Evolutionary conservation across 2,329 filamentous ascomycete species (phyloP), one percentile per base, ranked within the genome.

Genomic region (Trichoderma gracile): DNA sequence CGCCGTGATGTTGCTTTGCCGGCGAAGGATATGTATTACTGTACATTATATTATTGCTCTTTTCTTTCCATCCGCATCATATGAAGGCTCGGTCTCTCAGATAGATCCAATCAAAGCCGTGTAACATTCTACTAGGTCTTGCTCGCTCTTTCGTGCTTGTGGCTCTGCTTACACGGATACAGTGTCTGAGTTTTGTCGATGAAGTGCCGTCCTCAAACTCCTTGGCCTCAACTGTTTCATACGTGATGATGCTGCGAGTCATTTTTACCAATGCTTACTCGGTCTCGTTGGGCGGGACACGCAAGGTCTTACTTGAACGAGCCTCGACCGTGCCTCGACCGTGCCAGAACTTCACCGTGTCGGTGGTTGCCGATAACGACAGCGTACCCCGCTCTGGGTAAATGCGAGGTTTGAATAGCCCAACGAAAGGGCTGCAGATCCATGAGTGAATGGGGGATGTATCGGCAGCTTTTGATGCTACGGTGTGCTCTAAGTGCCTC

Each of bases 21-120:
- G 63, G 63, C 58, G 67, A 65, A 64, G 52, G 61, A 68, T 54
- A 72, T 75, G 72, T 73, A 74, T 66, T 69, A 72, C 67, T 75
- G 71, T 75, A 75, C 67, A 60, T 74, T 64, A 68, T 71, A 45
- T 42, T 63, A 10, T 70, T 62, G 52, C 45, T 45, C 3, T 23
- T 33, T 33, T n/a, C 52, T 66, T 64, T 50, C 17, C 30, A 10
- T 2, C 30, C 19, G 21, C 21, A 66, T 33, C 55, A 65, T 61
- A 33, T 42, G 63, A 55, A 63, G 60, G 60, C 60, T 66, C 21
- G 46, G 60, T 53, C 53, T 66, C 63, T 65, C 8, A 55, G 49
- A 60, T 66, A 64, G 64, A 66, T 64, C 60, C 54, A 66, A 66
- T 66, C 19, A n/a, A 64, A 59, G 60, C 59, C 64, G 53, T 66